Percentiles rank a stretch among this genome's conserved stretches.
Evolutionary conservation across 2,329 filamentous ascomycete species (phyloP).

Genomic region (Epichloe glyceriae): DNA sequence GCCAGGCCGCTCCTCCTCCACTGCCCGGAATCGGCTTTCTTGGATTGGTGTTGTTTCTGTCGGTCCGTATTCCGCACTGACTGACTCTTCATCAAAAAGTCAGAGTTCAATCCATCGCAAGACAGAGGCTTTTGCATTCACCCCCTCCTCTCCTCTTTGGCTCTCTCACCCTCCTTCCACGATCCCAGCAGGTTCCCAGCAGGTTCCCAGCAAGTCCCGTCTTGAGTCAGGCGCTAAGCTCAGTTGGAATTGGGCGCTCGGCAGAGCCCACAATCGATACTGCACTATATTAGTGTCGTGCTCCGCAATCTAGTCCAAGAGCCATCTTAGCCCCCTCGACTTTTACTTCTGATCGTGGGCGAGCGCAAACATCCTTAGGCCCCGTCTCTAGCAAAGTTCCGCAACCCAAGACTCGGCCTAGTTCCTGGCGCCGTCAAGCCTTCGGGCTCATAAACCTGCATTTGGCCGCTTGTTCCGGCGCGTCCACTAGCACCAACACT

Average conservation of each 20-base stretch:
- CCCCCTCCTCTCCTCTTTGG: neutral
- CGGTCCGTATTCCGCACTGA: slow-evolving; percentile 1
- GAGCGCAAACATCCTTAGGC: slow-evolving; percentile 12
- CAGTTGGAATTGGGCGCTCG: slow-evolving; percentile 21
- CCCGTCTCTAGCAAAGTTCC: slow-evolving; percentile 11
- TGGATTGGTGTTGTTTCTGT: neutral
- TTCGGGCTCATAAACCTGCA: slow-evolving; percentile 5
- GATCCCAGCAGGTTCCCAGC: slow-evolving; percentile 1
- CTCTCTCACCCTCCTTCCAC: neutral
- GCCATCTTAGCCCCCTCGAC: slow-evolving; percentile 13
- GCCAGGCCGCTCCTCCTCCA: neutral
- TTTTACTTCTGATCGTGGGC: slow-evolving; percentile 13
- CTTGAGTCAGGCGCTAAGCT: slow-evolving; percentile 23
- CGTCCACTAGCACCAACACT: slow-evolving; percentile 5
- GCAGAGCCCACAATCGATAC: slow-evolving; percentile 19
- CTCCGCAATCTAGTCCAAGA: slow-evolving; percentile 23
- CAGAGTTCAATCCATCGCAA: slow-evolving; percentile 3
- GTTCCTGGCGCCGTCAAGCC: slow-evolving; percentile 7
- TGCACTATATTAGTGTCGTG: slow-evolving; percentile 28
- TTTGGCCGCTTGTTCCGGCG: slow-evolving; percentile 4
- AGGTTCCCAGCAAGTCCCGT: slow-evolving; percentile 8
- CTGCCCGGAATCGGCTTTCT: slow-evolving; percentile 2
- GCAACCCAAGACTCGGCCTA: slow-evolving; percentile 9
- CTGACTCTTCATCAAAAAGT: slow-evolving; percentile 4
- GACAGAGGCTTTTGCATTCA: slow-evolving; percentile 1